Evolutionary conservation across 1,139 yeast species (phyloP).

Genomic region (Geotrichum bryndzae): DNA sequence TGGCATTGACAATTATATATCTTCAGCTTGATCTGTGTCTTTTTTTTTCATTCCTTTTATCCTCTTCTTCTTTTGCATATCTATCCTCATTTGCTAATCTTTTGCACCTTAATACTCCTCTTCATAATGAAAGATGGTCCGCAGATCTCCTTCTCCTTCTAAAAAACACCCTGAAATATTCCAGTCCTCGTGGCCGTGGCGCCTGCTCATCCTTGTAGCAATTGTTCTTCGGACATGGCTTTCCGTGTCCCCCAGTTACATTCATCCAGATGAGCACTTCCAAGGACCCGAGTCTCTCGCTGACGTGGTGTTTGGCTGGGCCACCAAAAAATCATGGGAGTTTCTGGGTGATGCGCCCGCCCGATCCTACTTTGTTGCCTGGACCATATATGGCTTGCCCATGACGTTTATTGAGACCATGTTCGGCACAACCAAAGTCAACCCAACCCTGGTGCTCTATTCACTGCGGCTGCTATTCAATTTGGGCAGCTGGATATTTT

Average conservation of each 20-base stretch:
- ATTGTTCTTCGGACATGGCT: conserved; percentile 50
- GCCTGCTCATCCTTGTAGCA: conserved; percentile 29
- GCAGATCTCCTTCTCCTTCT: conserved; percentile 1
- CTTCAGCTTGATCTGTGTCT: neutral
- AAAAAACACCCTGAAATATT: conserved; percentile 17
- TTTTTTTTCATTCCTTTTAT: neutral
- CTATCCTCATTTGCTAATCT: neutral
- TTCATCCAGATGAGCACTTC: conserved; percentile 97
- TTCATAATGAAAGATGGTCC: conserved; percentile 5
- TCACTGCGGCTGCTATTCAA: conserved; percentile 54
- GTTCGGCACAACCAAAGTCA: conserved; percentile 24
- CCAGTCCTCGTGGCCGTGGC: conserved; percentile 26
- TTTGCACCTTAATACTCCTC: neutral
- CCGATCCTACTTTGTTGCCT: conserved; percentile 66
- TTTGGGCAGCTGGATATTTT: conserved; percentile 51
- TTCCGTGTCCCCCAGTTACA: conserved; percentile 70
- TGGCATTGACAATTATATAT: neutral
- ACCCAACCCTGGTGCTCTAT: conserved; percentile 45
- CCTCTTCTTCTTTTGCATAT: neutral
- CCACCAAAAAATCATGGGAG: conserved; percentile 78
- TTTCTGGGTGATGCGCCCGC: conserved; percentile 55
- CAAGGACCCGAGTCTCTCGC: conserved; percentile 77
- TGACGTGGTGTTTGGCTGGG: conserved; percentile 43
- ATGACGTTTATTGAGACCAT: conserved; percentile 34
- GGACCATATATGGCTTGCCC: conserved; percentile 62